Conservation (phyloP, 192 early-diverging fungal genomes). For the Phlyctochytrium planicorne region DNA sequence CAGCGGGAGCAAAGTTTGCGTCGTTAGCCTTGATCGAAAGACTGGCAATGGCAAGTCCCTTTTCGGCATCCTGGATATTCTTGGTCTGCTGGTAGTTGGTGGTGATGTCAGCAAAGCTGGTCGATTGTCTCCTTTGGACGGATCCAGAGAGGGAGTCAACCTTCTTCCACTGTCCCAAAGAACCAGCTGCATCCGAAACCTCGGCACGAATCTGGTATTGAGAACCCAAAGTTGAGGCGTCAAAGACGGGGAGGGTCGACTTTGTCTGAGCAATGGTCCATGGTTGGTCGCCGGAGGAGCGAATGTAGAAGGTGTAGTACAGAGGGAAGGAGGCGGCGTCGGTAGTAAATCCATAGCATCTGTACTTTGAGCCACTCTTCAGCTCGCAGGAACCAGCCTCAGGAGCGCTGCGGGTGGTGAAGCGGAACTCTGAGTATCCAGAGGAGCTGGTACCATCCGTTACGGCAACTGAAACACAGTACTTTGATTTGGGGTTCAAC, state of each 20-base stretch:
- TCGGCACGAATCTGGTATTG: background rate
- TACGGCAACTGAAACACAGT: conserved; percentile 23
- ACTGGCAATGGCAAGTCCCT: conserved; percentile 14
- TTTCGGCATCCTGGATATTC: conserved; percentile 9
- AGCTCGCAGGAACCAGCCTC: background rate
- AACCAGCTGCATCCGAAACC: conserved; percentile 3
- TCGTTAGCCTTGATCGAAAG: conserved; percentile 1
- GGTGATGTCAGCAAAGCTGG: background rate
- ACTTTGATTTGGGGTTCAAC: conserved; percentile 1
- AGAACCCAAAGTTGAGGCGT: background rate
- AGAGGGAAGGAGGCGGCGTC: conserved; percentile 1
- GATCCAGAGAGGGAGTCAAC: background rate
- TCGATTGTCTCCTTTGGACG: background rate
- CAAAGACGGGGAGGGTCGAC: background rate
- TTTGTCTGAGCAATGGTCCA: background rate
- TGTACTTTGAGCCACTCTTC: background rate
- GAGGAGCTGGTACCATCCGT: conserved; percentile 4
- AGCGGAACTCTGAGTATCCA: background rate
- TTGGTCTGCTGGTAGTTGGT: conserved; percentile 12
- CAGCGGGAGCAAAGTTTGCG: conserved; percentile 11
- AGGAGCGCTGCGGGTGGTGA: conserved; percentile 1
- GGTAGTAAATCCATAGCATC: background rate
- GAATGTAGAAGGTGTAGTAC: conserved; percentile 1
- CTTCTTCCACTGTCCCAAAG: background rate
- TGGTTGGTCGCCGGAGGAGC: background rate